Conservation (phyloP, 805 yeast species). For the Yarrowia divulgata region DNA sequence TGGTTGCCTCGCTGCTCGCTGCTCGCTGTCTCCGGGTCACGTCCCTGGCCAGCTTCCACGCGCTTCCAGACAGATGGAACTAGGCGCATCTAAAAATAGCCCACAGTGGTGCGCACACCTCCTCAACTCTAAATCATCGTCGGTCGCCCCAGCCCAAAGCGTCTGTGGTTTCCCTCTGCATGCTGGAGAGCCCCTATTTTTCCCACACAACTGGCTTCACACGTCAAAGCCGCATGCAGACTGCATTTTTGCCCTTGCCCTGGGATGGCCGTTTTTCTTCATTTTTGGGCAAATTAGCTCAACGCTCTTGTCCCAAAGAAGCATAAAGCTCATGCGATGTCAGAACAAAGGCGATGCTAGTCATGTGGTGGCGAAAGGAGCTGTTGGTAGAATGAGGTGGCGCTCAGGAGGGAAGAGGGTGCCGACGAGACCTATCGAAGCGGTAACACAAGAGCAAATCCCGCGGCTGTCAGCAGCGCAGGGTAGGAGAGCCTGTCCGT, state of each 20-base stretch:
- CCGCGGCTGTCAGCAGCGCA: neutral
- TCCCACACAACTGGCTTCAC: neutral
- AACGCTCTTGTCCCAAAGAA: conserved; percentile 31
- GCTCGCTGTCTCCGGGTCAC: no score
- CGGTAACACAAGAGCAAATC: neutral
- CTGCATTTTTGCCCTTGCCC: conserved; percentile 11
- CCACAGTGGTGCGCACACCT: neutral
- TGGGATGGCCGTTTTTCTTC: conserved; percentile 30
- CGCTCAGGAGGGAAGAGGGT: neutral
- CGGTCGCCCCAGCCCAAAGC: conserved; percentile 10
- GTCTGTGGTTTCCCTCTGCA: conserved; percentile 5
- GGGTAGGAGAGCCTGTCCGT: no score
- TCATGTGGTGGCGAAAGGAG: conserved; percentile 18
- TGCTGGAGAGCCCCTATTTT: conserved; percentile 22
- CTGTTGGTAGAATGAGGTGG: neutral
- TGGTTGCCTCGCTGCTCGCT: no score
- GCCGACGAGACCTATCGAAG: no score
- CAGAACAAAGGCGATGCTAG: conserved; percentile 11
- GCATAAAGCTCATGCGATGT: conserved; percentile 36
- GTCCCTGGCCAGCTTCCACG: neutral
- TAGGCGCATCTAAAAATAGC: conserved; percentile 17
- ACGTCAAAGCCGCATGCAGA: conserved; percentile 22
- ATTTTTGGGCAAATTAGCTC: conserved; percentile 23
- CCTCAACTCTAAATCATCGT: conserved; percentile 30
- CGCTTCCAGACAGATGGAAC: conserved; percentile 10